Conservation (phyloP, 139 green algal species). For the Chlorella sp. region DNA sequence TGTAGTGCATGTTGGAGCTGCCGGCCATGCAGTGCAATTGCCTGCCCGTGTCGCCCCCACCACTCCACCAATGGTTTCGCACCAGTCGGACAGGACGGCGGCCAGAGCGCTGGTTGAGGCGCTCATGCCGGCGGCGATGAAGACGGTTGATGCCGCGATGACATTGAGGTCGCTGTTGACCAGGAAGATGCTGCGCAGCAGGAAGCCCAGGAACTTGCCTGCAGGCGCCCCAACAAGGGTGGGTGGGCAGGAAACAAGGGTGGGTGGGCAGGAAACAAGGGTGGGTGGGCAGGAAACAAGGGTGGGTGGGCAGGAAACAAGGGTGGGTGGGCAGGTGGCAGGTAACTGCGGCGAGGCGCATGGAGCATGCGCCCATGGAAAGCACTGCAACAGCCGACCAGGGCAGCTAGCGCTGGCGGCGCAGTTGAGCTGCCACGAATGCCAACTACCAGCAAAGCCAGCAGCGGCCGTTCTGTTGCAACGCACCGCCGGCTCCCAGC, state of each 20-base stretch:
- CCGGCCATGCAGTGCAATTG: background rate
- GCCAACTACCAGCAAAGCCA: no score
- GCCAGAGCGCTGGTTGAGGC: background rate
- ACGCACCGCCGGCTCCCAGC: background rate
- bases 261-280: background rate
- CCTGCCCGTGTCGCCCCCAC: background rate
- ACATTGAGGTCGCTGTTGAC: background rate
- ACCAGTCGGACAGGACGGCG: slow-evolving; percentile 8
- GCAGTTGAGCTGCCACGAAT: no score
- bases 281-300: background rate
- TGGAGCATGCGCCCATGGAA: no score
- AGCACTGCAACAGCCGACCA: no score
- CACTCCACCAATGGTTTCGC: background rate
- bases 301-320: no score
- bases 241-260: background rate
- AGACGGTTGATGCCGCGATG: slow-evolving; percentile 1
- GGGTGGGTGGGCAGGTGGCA: no score
- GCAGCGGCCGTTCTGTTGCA: no score
- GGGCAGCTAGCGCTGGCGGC: no score
- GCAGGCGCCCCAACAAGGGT: no score
- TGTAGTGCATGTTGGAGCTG: background rate
- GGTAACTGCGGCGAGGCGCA: no score
- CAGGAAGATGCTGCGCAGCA: slow-evolving; percentile 14
- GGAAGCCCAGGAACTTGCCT: slow-evolving; percentile 19
- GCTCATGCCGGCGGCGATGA: slow-evolving; percentile 22